Evolutionary conservation across 1,284 basidiomycete species (phyloP).

Genomic region (Cryptococcus wingfieldii): DNA sequence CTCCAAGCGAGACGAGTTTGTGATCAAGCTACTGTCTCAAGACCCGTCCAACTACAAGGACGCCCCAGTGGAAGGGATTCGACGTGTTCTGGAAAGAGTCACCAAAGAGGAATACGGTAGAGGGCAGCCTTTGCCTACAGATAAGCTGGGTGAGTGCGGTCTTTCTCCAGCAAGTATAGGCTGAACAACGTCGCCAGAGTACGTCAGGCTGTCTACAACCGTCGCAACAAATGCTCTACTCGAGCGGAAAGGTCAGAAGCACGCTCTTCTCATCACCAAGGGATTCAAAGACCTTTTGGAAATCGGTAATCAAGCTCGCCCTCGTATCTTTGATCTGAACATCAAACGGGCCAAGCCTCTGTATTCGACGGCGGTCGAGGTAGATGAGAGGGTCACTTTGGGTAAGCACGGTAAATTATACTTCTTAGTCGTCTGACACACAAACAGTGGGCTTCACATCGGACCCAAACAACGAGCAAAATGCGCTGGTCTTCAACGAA

Average conservation of each 20-base stretch:
- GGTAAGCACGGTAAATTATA: constrained; percentile 40
- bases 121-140: constrained; percentile 64
- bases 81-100: constrained; percentile 78
- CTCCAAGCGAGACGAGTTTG: constrained; percentile 22
- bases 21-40: constrained; percentile 68
- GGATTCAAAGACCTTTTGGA: constrained; percentile 81
- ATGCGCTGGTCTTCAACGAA: constrained; percentile 69
- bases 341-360: constrained; percentile 65
- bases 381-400: constrained; percentile 55
- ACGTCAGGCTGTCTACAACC: constrained; percentile 87
- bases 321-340: constrained; percentile 77
- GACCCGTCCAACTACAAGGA: constrained; percentile 83
- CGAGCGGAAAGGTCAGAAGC: constrained; percentile 76
- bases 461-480: constrained; percentile 72
- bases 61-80: constrained; percentile 78
- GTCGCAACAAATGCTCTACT: constrained; percentile 92
- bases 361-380: constrained; percentile 51
- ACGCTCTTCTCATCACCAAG: constrained; percentile 85
- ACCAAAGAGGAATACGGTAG: constrained; percentile 62
- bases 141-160: constrained; percentile 62
- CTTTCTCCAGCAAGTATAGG: too few relatives aligned
- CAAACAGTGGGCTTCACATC: constrained; percentile 75
- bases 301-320: constrained; percentile 74
- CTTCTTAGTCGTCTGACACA: constrained; percentile 29
- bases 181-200: constrained; percentile 56